A percentile compares a stretch with the other conserved stretches of the same genome.
These are phyloP conservation scores for Blepharisma stoltei DNA, from an alignment of 73 alveolate genomes.

Conservation along the genomic window DNA sequence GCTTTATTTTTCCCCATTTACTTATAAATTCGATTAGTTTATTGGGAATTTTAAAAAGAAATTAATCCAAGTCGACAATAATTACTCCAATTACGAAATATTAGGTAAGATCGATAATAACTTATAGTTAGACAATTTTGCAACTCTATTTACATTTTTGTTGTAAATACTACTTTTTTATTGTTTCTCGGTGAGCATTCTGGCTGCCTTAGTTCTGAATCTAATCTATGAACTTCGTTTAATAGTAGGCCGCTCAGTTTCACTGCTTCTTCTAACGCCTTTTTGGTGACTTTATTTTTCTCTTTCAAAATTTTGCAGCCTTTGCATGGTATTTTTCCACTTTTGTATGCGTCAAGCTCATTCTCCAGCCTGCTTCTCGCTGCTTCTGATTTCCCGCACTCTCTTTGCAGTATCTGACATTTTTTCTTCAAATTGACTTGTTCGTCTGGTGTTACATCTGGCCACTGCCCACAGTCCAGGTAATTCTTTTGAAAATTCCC, in stretches of 20 bases:
- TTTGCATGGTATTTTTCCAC: constrained; percentile 14
- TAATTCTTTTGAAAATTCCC: constrained; percentile 25
- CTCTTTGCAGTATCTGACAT: background rate
- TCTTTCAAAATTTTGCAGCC: constrained; percentile 7
- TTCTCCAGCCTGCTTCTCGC: background rate
- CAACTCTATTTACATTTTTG: too few species aligned
- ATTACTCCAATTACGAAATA: too few species aligned
- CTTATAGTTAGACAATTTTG: too few species aligned
- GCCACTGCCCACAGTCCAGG: constrained; percentile 22
- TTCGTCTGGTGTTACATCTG: background rate
- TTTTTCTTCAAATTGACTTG: background rate
- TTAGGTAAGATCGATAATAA: too few species aligned
- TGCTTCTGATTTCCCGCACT: background rate
- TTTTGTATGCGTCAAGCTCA: background rate
- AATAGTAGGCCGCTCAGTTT: background rate
- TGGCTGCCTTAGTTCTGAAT: background rate
- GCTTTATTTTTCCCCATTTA: too few species aligned
- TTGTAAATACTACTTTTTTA: too few species aligned
- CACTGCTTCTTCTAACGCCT: constrained; percentile 20
- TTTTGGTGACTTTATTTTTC: background rate
- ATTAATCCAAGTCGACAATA: too few species aligned
- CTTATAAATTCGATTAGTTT: too few species aligned
- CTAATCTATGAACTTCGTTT: background rate
- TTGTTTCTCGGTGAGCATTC: too few species aligned
- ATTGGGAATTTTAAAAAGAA: too few species aligned